Conservation (phyloP, 2,329 filamentous ascomycete species). For the Zymoseptoria passerinii region DNA sequence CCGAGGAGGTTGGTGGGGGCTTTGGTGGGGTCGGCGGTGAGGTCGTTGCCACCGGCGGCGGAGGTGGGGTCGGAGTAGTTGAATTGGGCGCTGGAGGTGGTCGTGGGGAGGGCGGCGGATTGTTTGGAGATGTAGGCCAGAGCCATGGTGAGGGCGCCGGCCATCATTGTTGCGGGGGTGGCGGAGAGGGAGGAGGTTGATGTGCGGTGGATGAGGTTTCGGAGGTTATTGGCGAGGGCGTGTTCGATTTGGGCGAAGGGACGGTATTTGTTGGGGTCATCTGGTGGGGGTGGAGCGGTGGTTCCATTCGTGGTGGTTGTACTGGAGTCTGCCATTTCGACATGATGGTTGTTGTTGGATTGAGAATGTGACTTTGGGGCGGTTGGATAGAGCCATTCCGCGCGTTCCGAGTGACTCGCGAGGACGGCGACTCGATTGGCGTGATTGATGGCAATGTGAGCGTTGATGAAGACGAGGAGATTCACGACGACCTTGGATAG, state of each 20-base stretch:
- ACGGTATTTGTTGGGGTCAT: conserved; percentile 78
- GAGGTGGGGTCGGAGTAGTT: conserved; percentile 47
- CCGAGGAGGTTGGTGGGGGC: conserved; percentile 33
- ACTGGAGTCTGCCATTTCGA: conserved; percentile 21
- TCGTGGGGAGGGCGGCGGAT: conserved; percentile 37
- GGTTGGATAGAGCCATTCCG: conserved; percentile 80
- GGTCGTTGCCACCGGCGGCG: conserved; percentile 45
- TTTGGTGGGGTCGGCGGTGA: conserved; percentile 37
- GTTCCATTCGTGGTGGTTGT: conserved; percentile 11
- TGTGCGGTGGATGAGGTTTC: conserved; percentile 63
- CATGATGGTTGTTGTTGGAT: conserved; percentile 27
- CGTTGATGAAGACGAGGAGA: conserved; percentile 92
- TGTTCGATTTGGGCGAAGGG: conserved; percentile 83
- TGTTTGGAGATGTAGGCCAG: conserved; percentile 86
- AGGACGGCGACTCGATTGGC: conserved; percentile 87
- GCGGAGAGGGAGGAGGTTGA: conserved; percentile 54
- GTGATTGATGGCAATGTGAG: conserved; percentile 88
- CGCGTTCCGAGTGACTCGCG: conserved; percentile 77
- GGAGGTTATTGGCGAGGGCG: conserved; percentile 66
- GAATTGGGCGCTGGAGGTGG: conserved; percentile 49
- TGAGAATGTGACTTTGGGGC: conserved; percentile 21
- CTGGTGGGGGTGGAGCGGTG: conserved; percentile 26
- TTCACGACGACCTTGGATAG: conserved; percentile 79
- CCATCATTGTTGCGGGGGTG: conserved; percentile 74
- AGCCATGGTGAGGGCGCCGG: conserved; percentile 82